Conservation (phyloP, 1,284 basidiomycete species). For the Exobasidium cylindrosporum region DNA sequence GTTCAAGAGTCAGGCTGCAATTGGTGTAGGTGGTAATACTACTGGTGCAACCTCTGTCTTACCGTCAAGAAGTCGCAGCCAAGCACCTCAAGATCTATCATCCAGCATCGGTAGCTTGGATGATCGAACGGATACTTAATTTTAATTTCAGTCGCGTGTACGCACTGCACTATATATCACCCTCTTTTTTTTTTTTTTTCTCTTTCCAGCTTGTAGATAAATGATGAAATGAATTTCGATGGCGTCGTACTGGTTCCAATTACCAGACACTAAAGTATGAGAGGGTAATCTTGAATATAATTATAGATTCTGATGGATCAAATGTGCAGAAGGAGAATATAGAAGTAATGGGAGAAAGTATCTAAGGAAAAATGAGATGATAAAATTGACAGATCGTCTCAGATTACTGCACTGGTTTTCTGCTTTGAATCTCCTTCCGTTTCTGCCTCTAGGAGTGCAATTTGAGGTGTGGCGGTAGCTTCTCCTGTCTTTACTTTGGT, state of each 20-base stretch:
- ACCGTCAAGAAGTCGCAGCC: not conserved
- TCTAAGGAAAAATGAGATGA: not conserved
- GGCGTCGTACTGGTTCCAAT: too few species aligned
- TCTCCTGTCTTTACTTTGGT: not conserved
- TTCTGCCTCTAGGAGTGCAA: too few species aligned
- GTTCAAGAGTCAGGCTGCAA: slow-evolving; percentile 11
- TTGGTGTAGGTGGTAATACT: not conserved
- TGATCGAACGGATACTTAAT: not conserved
- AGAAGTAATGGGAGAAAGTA: too few species aligned
- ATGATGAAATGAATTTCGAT: too few species aligned
- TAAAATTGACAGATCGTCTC: not conserved
- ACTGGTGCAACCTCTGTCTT: too few species aligned
- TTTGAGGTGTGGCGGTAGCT: not conserved
- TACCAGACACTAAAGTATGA: too few species aligned
- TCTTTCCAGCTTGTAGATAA: too few species aligned
- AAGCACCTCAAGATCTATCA: not conserved
- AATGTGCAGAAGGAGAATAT: too few species aligned
- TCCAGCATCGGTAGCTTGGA: not conserved
- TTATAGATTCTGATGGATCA: too few species aligned
- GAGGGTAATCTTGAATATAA: too few species aligned
- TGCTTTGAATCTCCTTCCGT: not conserved
- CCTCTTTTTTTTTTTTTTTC: too few species aligned
- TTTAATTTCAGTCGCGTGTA: not conserved
- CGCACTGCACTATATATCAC: too few species aligned
- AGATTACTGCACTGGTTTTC: not conserved